phyloP scores from a whole-genome alignment of 2,329 filamentous ascomycete species.

The Coniochaeta pulveracea region DNA sequence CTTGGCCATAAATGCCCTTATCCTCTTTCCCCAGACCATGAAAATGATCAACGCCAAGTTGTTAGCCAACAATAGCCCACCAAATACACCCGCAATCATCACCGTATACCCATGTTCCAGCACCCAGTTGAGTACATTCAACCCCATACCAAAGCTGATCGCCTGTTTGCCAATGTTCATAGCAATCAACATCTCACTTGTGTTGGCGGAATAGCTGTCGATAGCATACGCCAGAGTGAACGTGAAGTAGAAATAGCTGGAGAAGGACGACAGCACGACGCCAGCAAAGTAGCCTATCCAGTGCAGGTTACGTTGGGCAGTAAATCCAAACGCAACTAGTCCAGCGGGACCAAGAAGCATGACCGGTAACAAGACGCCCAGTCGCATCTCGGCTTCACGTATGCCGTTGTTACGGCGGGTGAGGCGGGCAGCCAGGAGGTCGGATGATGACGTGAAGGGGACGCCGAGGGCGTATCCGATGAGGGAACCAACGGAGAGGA shows the following conservation, averaged over 20 bases:
- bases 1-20: constrained; percentile 29
- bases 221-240: constrained; percentile 51
- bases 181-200: constrained; percentile 51
- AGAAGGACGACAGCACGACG: constrained; percentile 34
- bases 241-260: constrained; percentile 42
- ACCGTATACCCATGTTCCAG: constrained; percentile 33
- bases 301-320: constrained; percentile 25
- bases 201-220: constrained; percentile 45
- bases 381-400: constrained; percentile 36
- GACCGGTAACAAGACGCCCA: constrained; percentile 25
- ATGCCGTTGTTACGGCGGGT: constrained; percentile 30
- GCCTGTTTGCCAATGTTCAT: constrained; percentile 48
- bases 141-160: constrained; percentile 40
- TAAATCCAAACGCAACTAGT: constrained; percentile 28
- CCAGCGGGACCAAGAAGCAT: constrained; percentile 27
- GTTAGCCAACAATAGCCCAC: constrained; percentile 34
- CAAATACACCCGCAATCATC: constrained; percentile 39
- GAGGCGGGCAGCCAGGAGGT: constrained; percentile 29
- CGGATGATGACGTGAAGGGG: constrained; percentile 29
- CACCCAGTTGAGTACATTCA: constrained; percentile 39
- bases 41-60: constrained; percentile 36
- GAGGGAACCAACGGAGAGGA: constrained; percentile 29
- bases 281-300: constrained; percentile 37
- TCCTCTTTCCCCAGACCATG: constrained; percentile 37
- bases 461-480: constrained; percentile 26